phyloP scores from a whole-genome alignment of 2,329 filamentous ascomycete species.

The Cryphonectria nitschkei region DNA sequence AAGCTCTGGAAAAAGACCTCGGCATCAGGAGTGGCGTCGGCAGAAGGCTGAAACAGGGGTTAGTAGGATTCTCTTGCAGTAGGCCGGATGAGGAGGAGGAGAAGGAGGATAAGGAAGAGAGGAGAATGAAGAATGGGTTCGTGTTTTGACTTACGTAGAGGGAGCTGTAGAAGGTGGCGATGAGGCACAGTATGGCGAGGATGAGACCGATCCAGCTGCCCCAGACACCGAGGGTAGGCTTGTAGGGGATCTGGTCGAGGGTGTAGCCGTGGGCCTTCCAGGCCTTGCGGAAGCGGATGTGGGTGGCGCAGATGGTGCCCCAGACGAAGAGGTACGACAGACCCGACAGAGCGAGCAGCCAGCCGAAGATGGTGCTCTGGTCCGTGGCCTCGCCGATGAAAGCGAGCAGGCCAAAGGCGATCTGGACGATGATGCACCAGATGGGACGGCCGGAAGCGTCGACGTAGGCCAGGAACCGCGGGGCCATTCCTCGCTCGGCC shows the following conservation, averaged over 20 bases:
- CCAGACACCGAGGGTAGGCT: conserved; percentile 56
- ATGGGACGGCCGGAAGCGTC: conserved; percentile 64
- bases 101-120: background rate
- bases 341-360: conserved; percentile 72
- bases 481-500: conserved; percentile 54
- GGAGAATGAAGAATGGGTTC: background rate
- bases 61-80: conserved; percentile 19
- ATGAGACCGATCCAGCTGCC: conserved; percentile 71
- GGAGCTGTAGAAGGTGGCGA: conserved; percentile 73
- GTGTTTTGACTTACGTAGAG: conserved; percentile 50
- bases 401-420: conserved; percentile 62
- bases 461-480: conserved; percentile 61
- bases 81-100: background rate
- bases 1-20: conserved; percentile 62
- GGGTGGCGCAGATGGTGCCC: conserved; percentile 68
- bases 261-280: conserved; percentile 63
- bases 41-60: conserved; percentile 38
- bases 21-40: conserved; percentile 41
- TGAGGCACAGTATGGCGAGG: conserved; percentile 69
- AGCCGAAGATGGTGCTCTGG: conserved; percentile 57
- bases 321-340: conserved; percentile 77
- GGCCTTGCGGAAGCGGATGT: conserved; percentile 67
- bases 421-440: conserved; percentile 54
- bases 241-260: conserved; percentile 53
- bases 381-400: conserved; percentile 55